These are phyloP conservation scores for Geotrichum histeridarum DNA, from an alignment of 1,139 yeast genomes.

Conservation along the genomic window DNA sequence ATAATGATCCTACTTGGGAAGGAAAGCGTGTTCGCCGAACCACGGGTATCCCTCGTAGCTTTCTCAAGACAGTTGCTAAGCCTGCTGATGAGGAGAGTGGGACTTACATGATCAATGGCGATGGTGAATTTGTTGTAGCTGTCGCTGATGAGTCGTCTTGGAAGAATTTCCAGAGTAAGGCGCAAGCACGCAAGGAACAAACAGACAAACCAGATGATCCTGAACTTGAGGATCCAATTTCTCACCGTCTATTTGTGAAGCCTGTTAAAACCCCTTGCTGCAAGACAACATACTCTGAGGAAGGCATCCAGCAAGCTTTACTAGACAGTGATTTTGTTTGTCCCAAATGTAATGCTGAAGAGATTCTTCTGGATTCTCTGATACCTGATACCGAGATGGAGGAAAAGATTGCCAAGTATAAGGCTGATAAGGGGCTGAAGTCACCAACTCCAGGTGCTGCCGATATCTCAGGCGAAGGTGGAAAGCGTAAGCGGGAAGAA, in stretches of 20 bases:
- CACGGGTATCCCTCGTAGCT: conserved; percentile 95
- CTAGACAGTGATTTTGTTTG: conserved; percentile 85
- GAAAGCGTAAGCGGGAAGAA: conserved; percentile 19
- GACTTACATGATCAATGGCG: conserved; percentile 84
- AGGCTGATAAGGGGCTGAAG: conserved; percentile 41
- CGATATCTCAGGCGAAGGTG: conserved; percentile 9
- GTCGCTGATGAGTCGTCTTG: conserved; percentile 92
- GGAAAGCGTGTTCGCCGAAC: conserved; percentile 87
- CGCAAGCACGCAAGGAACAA: conserved; percentile 38
- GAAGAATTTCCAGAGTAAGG: conserved; percentile 65
- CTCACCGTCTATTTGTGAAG: conserved; percentile 54
- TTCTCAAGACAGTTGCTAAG: conserved; percentile 74
- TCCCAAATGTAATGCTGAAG: conserved; percentile 76
- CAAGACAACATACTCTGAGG: conserved; percentile 51
- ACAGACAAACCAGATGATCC: conserved; percentile 50
- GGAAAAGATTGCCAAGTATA: conserved; percentile 49
- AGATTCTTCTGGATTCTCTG: conserved; percentile 69
- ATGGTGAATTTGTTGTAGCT: conserved; percentile 92
- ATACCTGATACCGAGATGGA: conserved; percentile 56
- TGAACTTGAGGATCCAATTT: conserved; percentile 57
- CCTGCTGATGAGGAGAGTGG: conserved; percentile 61
- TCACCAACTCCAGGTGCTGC: conserved; percentile 13
- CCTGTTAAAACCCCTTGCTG: conserved; percentile 94
- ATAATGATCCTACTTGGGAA: conserved; percentile 88
- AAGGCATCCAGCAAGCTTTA: conserved; percentile 63